Conservation (phyloP, 805 yeast species). For the baker's yeast (Saccharomyces cerevisiae) region DNA sequence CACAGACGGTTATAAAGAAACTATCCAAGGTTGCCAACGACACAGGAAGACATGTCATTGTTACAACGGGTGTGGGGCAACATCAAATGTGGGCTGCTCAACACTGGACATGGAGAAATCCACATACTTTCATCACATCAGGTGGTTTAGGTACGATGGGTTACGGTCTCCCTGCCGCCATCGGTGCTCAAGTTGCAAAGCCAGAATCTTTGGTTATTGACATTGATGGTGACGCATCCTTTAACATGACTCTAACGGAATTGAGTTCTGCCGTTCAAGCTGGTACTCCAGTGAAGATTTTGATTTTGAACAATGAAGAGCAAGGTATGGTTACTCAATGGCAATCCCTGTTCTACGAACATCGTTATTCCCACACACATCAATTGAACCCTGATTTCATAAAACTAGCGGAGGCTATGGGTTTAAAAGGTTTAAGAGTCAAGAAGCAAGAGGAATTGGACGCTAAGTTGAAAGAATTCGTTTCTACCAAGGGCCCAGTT, state of each 20-base stretch:
- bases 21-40: constrained; percentile 60
- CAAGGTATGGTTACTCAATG: constrained; percentile 99
- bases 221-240: constrained; percentile 98
- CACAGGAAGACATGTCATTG: constrained; percentile 61
- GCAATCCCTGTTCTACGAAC: constrained; percentile 96
- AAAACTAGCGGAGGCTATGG: constrained; percentile 92
- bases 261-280: constrained; percentile 92
- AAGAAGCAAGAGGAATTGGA: constrained; percentile 58
- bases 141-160: constrained; percentile 99
- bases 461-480: constrained; percentile 53
- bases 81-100: constrained; percentile 99
- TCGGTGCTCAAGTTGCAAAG: constrained; percentile 94
- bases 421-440: constrained; percentile 73
- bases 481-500: constrained; percentile 75
- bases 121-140: constrained; percentile 91
- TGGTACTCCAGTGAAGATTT: constrained; percentile 78
- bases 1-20: constrained; percentile 82
- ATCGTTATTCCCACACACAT: constrained; percentile 96
- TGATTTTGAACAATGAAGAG: constrained; percentile 92
- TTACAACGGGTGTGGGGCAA: constrained; percentile 98
- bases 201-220: constrained; percentile 95
- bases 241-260: constrained; percentile 94
- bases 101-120: constrained; percentile 87
- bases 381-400: constrained; percentile 90
- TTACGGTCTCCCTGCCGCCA: constrained; percentile 92